A percentile compares a stretch with the other conserved stretches of the same genome.
Evolutionary conservation across 2,329 filamentous ascomycete species (phyloP).

Genomic region (Diaporthe humulicola): DNA sequence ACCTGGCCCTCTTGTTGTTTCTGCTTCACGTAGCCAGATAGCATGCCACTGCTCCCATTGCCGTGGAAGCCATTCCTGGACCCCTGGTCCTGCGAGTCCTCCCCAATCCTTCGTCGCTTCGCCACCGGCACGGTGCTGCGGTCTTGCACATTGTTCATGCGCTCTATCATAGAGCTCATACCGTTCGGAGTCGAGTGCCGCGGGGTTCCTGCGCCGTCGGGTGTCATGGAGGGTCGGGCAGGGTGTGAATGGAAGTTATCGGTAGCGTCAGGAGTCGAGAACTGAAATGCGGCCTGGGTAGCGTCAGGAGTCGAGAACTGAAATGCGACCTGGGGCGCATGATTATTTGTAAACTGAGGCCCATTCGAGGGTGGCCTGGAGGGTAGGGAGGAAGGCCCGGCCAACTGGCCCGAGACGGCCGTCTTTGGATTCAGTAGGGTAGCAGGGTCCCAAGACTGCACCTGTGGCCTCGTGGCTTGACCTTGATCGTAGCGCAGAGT

Average conservation of each 20-base stretch:
- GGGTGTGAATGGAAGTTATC: conserved; percentile 38
- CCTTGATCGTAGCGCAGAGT: conserved; percentile 45
- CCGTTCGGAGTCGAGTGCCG: conserved; percentile 50
- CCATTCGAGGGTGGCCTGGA: conserved; percentile 44
- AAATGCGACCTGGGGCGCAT: conserved; percentile 51
- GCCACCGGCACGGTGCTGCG: conserved; percentile 69
- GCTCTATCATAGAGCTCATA: conserved; percentile 77
- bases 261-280: conserved; percentile 47
- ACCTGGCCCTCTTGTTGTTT: conserved; percentile 60
- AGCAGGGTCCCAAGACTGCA: conserved; percentile 57
- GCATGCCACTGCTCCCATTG: conserved; percentile 63
- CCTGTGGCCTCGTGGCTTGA: conserved; percentile 44
- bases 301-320: conserved; percentile 50
- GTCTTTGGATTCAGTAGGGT: conserved; percentile 57
- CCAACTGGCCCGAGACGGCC: conserved; percentile 44
- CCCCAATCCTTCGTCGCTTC: conserved; percentile 75
- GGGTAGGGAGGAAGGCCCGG: conserved; percentile 40
- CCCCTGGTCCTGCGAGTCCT: conserved; percentile 51
- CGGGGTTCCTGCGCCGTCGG: not conserved
- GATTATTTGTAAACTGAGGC: conserved; percentile 44
- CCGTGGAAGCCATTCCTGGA: conserved; percentile 58
- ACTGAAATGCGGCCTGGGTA: conserved; percentile 52
- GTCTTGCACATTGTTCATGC: conserved; percentile 80
- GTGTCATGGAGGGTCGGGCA: not conserved
- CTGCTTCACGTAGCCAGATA: conserved; percentile 77